These are phyloP conservation scores for Agrostemma githago DNA, from an alignment of 148 eudicot species.

Conservation along the genomic window DNA sequence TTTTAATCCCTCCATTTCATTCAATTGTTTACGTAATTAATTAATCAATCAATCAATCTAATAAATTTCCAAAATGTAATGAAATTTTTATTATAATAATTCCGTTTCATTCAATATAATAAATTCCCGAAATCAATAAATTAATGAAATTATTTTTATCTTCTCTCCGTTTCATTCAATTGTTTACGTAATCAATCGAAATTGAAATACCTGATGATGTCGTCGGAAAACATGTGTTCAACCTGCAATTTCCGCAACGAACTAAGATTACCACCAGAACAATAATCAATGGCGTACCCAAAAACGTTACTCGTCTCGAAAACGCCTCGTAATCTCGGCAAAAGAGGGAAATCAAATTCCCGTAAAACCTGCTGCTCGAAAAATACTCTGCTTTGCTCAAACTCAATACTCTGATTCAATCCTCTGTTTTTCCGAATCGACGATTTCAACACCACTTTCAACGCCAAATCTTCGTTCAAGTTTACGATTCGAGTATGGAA, in stretches of 20 bases:
- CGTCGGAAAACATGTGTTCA: slow-evolving; percentile 88
- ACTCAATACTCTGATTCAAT: slow-evolving; percentile 9
- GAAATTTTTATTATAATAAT: too few species aligned
- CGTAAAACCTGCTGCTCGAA: slow-evolving; percentile 65
- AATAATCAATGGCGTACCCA: slow-evolving; percentile 88
- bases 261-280: slow-evolving; percentile 74
- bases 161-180: too few species aligned
- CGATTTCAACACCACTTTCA: slow-evolving; percentile 32
- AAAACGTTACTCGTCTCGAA: slow-evolving; percentile 48
- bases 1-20: too few species aligned
- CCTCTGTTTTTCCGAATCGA: slow-evolving; percentile 12
- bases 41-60: too few species aligned
- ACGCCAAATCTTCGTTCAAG: slow-evolving; percentile 23
- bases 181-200: too few species aligned
- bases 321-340: slow-evolving; percentile 69
- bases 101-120: too few species aligned
- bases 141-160: background rate
- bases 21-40: too few species aligned
- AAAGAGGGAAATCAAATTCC: slow-evolving; percentile 53
- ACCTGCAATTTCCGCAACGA: slow-evolving; percentile 58
- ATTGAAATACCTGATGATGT: slow-evolving; percentile 56
- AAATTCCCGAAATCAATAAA: background rate
- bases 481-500: slow-evolving; percentile 14
- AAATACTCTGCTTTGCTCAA: slow-evolving; percentile 25
- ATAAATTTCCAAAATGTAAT: too few species aligned